phyloP scores from a whole-genome alignment of 495 filamentous ascomycete genomes.

The Coniosporium apollinis region DNA sequence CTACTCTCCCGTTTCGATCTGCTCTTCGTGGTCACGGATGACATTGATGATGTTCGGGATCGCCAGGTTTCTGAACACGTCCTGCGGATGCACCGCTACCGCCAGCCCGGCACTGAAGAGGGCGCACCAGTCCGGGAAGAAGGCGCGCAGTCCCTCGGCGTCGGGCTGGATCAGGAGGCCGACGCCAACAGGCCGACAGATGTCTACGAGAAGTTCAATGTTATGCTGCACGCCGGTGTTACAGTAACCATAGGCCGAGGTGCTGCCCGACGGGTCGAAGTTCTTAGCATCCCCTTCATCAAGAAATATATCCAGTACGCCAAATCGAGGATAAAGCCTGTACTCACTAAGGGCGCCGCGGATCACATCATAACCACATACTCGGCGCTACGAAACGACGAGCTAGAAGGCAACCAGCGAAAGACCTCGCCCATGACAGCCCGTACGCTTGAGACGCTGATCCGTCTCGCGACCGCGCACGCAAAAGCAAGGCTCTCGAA shows the following conservation, averaged over 20 bases:
- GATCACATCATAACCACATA: constrained; percentile 89
- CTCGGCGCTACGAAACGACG: constrained; percentile 86
- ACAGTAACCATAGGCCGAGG: constrained; percentile 56
- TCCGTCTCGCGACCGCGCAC: constrained; percentile 91
- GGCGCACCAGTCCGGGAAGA: constrained; percentile 90
- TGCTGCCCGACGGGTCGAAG: constrained; percentile 58
- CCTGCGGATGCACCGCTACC: constrained; percentile 91
- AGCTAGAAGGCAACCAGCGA: constrained; percentile 83
- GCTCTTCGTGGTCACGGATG: constrained; percentile 93
- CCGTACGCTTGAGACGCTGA: constrained; percentile 91
- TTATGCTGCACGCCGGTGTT: constrained; percentile 89
- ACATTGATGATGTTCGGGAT: constrained; percentile 86
- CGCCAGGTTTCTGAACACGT: constrained; percentile 92
- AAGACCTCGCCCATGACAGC: constrained; percentile 91
- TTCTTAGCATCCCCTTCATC: constrained; percentile 96
- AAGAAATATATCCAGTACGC: constrained; percentile 99
- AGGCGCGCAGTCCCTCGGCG: constrained; percentile 65
- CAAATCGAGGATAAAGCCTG: constrained; percentile 77
- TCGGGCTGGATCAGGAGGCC: constrained; percentile 65
- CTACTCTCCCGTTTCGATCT: constrained; percentile 98
- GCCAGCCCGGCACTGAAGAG: constrained; percentile 85
- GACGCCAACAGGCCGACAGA: constrained; percentile 60
- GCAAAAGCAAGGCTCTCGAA: constrained; percentile 86
- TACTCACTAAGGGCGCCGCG: constrained; percentile 81
- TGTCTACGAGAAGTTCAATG: constrained; percentile 91